phyloP scores from a whole-genome alignment of 2,329 filamentous ascomycete genomes.

The Fusarium lyarnte region DNA sequence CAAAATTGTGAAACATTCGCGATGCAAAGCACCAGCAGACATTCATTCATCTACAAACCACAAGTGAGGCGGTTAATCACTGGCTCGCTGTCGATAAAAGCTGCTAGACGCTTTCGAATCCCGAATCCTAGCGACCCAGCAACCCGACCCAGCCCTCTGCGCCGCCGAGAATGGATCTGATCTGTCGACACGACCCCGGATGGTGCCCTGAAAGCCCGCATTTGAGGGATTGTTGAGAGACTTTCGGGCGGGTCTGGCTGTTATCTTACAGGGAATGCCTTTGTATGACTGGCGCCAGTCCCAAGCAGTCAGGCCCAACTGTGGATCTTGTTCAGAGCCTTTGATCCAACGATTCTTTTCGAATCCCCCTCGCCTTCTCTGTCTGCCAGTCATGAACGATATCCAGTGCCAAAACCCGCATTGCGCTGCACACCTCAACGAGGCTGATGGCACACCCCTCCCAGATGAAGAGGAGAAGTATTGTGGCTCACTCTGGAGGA shows the following conservation, averaged over 20 bases:
- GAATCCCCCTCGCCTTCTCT: slow-evolving; percentile 27
- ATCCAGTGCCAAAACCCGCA: slow-evolving; percentile 8
- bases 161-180: slow-evolving; percentile 45
- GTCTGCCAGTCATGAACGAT: slow-evolving; percentile 33
- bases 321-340: slow-evolving; percentile 43
- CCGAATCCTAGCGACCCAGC: slow-evolving; percentile 26
- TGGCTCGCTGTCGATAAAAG: slow-evolving; percentile 24
- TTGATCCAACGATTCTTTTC: slow-evolving; percentile 39
- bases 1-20: slow-evolving; percentile 18
- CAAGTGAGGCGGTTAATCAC: slow-evolving; percentile 39
- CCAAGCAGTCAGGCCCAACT: slow-evolving; percentile 52
- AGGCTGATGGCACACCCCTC: slow-evolving; percentile 23
- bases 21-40: slow-evolving; percentile 13
- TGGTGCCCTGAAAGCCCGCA: slow-evolving; percentile 37
- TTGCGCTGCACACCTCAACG: slow-evolving; percentile 28
- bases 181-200: slow-evolving; percentile 44
- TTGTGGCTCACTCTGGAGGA: slow-evolving; percentile 1
- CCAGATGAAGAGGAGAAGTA: background rate
- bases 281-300: slow-evolving; percentile 35
- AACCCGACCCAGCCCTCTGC: slow-evolving; percentile 35
- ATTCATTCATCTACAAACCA: background rate
- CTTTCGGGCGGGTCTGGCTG: slow-evolving; percentile 25
- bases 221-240: slow-evolving; percentile 32
- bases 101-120: slow-evolving; percentile 28
- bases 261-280: slow-evolving; percentile 40